A percentile compares a stretch with the other conserved stretches of the same genome.
Conservation (phyloP, 768 basidiomycete genomes). For the Boletus eberwhitei region DNA sequence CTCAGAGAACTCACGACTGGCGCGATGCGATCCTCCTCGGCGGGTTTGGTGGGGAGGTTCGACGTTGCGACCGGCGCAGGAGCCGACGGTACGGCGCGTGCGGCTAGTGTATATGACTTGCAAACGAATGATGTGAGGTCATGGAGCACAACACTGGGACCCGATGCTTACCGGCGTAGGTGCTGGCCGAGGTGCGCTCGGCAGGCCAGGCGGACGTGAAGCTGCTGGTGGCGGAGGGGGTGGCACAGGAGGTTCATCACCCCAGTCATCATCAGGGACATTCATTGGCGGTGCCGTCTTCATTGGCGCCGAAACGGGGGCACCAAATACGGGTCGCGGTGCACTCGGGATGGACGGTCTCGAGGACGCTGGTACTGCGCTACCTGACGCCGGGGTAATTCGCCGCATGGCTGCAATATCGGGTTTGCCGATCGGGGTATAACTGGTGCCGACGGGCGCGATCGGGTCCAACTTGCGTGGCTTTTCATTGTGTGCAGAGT, state of each 20-base stretch:
- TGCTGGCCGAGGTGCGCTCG: constrained; percentile 41
- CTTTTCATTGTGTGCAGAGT: constrained; percentile 79
- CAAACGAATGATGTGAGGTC: not conserved
- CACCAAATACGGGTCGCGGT: constrained; percentile 48
- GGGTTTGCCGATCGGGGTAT: constrained; percentile 70
- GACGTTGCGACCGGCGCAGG: constrained; percentile 43
- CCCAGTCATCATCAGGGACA: constrained; percentile 59
- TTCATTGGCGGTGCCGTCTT: constrained; percentile 36
- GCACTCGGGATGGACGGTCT: constrained; percentile 38
- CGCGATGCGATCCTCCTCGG: constrained; percentile 77
- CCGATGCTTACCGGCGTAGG: constrained; percentile 34
- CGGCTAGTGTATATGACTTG: constrained; percentile 24
- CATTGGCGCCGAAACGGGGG: constrained; percentile 42
- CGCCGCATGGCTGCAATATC: constrained; percentile 64
- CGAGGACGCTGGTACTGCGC: not conserved
- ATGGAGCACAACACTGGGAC: not conserved
- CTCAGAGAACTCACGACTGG: constrained; percentile 49
- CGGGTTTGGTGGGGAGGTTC: constrained; percentile 58
- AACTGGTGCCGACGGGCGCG: constrained; percentile 73
- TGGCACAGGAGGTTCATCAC: constrained; percentile 45
- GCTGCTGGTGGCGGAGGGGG: constrained; percentile 44
- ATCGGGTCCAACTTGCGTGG: constrained; percentile 74
- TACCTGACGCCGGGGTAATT: constrained; percentile 32
- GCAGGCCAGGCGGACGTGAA: constrained; percentile 46
- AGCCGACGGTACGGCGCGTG: constrained; percentile 30